Percentiles rank a stretch among this genome's conserved stretches.
These are phyloP conservation scores for Cystobasidiaceae sp. DNA, from an alignment of 1,284 basidiomycete genomes.

Conservation along the genomic window DNA sequence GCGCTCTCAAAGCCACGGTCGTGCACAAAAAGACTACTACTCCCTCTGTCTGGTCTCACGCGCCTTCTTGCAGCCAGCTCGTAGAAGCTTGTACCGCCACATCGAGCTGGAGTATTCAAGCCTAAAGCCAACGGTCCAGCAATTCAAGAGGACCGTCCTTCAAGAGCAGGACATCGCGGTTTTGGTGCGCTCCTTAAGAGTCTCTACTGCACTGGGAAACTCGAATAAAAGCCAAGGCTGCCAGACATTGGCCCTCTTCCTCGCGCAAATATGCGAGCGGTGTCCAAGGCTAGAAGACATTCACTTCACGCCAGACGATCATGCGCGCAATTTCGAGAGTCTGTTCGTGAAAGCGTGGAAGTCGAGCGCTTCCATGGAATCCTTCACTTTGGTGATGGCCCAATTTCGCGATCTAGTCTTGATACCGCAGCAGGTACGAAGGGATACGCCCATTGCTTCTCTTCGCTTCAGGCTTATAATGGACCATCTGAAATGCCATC, in stretches of 20 bases:
- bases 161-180: not conserved
- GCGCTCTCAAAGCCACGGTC: not conserved
- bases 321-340: slow-evolving; percentile 15
- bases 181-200: not conserved
- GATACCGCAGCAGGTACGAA: slow-evolving; percentile 4
- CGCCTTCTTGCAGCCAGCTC: slow-evolving; percentile 5
- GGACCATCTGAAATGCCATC: not conserved
- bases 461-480: not conserved
- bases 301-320: slow-evolving; percentile 3
- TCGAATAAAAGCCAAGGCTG: not conserved
- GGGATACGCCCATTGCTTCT: not conserved
- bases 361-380: not conserved
- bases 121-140: not conserved
- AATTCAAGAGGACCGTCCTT: not conserved
- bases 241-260: not conserved
- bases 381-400: slow-evolving; percentile 6
- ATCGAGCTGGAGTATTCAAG: slow-evolving; percentile 9
- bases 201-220: slow-evolving; percentile 1
- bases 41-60: slow-evolving; percentile 1
- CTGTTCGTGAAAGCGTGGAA: slow-evolving; percentile 14
- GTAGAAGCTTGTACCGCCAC: slow-evolving; percentile 6
- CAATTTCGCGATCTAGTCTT: slow-evolving; percentile 22
- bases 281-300: slow-evolving; percentile 16
- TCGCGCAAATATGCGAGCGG: not conserved
- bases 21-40: not conserved